Base-by-base conservation (phyloP, 2,329 filamentous ascomycete genomes). In the Tolypocladium sp. region DNA sequence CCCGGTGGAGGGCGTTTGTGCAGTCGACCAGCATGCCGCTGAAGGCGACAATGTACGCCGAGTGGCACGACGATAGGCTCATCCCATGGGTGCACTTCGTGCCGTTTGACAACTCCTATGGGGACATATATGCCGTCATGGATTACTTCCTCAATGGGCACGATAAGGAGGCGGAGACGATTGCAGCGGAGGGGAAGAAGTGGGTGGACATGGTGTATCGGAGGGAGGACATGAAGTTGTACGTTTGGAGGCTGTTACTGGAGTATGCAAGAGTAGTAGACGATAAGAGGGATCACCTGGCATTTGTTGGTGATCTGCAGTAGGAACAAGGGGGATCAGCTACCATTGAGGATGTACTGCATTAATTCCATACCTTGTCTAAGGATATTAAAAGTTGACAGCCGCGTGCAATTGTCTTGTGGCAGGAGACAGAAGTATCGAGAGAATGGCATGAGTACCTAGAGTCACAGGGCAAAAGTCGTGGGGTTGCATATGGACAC, bases 41-140 rank as follows among this genome's bases (percentile, higher is more conserved):
- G 68, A 91, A 91, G 72, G 81, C 84, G 13, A 90, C 88, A 3
- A 79, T 91, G 49, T 91, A 88, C 68, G 76, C 82, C 10, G 89
- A 91, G 69, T 91, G 89, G 89, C 88, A 91, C 68, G 88, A 91
- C 68, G 80, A 82, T 51, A 79, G 88, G 7, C 76, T 91, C 0
- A 73, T 84, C 15, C 82, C 87, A 0, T 92, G 88, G 88, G 75
- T 82, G 62, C 89, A 91, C 71, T 91, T 89, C 65, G 82, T 86
- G 1, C 88, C 89, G 1, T 79, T 91, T 65, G 86, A 90, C 69
- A 88, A 88, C 66, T 81, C 82, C 1, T 88, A 84, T 60, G 75
- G 82, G 57, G 89, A 91, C 53, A 68, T 90, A 12, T 90, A 88
- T 64, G 80, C 80, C 15, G 77, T 87, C 12, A 73, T 89, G 65